phyloP scores from a whole-genome alignment of 2,329 filamentous ascomycete genomes.

The Dothidotthia symphoricarpi region DNA sequence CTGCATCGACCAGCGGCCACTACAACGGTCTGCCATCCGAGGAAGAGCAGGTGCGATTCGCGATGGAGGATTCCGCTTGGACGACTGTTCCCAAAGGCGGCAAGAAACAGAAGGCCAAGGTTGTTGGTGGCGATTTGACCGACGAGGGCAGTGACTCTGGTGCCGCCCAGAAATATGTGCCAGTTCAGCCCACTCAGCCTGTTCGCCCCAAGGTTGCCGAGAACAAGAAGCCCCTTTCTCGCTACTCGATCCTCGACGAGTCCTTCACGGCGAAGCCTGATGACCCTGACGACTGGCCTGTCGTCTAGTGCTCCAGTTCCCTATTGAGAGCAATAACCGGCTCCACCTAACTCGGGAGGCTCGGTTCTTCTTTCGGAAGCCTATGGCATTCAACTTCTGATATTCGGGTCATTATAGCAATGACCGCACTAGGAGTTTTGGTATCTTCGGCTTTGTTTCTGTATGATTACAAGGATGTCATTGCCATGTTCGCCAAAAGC shows the following conservation, averaged over 20 bases:
- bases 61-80: conserved; percentile 55
- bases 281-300: conserved; percentile 44
- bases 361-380: too few relatives aligned
- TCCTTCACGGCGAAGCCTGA: conserved; percentile 27
- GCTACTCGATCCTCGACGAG: conserved; percentile 32
- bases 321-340: too few relatives aligned
- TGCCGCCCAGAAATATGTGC: conserved; percentile 9
- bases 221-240: conserved; percentile 30
- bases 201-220: conserved; percentile 28
- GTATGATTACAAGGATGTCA: too few relatives aligned
- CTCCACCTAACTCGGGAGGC: too few relatives aligned
- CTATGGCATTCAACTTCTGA: too few relatives aligned
- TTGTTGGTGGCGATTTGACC: conserved; percentile 42
- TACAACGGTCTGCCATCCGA: conserved; percentile 57
- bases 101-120: conserved; percentile 57
- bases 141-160: conserved; percentile 41
- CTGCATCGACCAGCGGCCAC: conserved; percentile 29
- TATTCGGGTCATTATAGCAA: too few relatives aligned
- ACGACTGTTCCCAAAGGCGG: conserved; percentile 57
- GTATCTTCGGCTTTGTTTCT: too few relatives aligned
- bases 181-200: conserved; percentile 18
- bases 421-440: too few relatives aligned
- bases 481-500: too few relatives aligned
- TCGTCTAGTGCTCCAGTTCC: conserved; percentile 25
- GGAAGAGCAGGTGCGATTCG: conserved; percentile 59